A percentile compares a stretch with the other conserved stretches of the same genome.
Evolutionary conservation across 1,139 yeast species (phyloP).

Genomic region (Zygoascus meyerae): DNA sequence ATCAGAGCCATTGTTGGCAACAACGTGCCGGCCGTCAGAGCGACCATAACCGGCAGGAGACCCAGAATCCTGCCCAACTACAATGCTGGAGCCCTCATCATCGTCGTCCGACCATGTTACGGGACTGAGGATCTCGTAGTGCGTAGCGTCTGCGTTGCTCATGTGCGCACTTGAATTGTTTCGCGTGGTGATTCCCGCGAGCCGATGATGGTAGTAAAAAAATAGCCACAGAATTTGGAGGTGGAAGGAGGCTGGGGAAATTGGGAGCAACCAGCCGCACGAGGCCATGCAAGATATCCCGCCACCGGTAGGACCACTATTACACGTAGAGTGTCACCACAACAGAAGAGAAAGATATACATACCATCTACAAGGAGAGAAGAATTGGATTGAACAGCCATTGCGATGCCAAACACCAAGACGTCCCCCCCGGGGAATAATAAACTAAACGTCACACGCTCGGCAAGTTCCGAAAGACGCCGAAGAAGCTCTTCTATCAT

Average conservation of each 20-base stretch:
- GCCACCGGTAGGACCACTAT: neutral
- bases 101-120: neutral
- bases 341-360: neutral
- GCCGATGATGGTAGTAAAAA: neutral
- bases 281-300: neutral
- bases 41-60: too few species aligned
- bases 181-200: neutral
- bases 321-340: neutral
- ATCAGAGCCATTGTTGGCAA: too few species aligned
- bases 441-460: neutral
- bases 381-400: too few species aligned
- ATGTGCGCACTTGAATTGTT: neutral
- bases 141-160: neutral
- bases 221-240: too few species aligned
- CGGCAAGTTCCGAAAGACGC: slow-evolving; percentile 19
- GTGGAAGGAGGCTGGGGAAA: too few species aligned
- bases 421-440: slow-evolving; percentile 1
- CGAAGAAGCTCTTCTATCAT: slow-evolving; percentile 65
- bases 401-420: slow-evolving; percentile 3
- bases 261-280: neutral
- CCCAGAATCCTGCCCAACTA: too few species aligned
- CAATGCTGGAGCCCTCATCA: neutral
- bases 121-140: neutral
- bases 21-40: too few species aligned
- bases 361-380: neutral